phyloP scores from a whole-genome alignment of 148 eudicot species.

The Chenopodium formosanum region DNA sequence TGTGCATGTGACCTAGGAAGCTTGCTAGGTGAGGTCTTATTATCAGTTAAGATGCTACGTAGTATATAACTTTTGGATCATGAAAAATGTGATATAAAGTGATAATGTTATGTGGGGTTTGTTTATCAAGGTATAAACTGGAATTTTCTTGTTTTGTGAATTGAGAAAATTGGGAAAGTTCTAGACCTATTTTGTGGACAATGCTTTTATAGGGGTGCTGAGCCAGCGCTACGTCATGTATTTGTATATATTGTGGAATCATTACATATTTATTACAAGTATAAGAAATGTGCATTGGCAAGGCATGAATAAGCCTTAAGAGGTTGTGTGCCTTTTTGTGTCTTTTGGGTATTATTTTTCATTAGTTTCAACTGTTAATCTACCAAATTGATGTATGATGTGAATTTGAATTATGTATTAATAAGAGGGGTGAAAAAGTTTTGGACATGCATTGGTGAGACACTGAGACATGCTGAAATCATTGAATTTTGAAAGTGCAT shows the following conservation, averaged over 20 bases:
- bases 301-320: neutral
- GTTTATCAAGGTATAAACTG: too few species aligned
- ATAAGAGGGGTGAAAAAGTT: neutral
- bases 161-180: neutral
- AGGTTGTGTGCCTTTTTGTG: neutral
- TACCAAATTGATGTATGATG: neutral
- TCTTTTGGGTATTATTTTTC: neutral
- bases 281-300: neutral
- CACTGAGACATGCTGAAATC: neutral
- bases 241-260: neutral
- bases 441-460: neutral
- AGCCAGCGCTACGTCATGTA: neutral
- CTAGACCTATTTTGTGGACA: neutral
- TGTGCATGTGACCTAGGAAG: conserved; percentile 9
- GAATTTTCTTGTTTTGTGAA: neutral
- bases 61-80: too few species aligned
- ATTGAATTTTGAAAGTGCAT: neutral
- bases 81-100: neutral
- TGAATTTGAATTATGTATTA: neutral
- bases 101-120: neutral
- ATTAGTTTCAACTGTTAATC: neutral
- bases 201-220: neutral
- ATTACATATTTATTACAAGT: neutral
- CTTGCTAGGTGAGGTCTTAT: neutral
- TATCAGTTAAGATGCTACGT: too few species aligned